Conservation (phyloP, 148 eudicot species). For the Oxyria digyna region DNA sequence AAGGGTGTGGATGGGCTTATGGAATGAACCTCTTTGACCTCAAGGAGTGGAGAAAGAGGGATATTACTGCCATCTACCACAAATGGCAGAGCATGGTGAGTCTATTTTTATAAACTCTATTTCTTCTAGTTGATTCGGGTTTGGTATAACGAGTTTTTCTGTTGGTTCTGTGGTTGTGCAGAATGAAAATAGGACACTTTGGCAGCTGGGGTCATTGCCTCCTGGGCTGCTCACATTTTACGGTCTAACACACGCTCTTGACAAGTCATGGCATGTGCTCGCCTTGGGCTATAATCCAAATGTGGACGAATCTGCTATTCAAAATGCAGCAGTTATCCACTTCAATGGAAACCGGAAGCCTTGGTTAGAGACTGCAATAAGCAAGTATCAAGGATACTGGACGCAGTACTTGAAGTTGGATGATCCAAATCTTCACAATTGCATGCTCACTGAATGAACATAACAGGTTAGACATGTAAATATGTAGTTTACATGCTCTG, state of each 20-base stretch:
- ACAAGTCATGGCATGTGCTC: conserved; percentile 53
- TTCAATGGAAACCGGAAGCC: conserved; percentile 53
- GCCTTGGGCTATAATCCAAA: conserved; percentile 49
- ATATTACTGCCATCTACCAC: conserved; percentile 81
- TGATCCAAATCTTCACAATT: conserved; percentile 30
- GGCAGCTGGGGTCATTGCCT: conserved; percentile 54
- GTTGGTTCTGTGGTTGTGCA: conserved; percentile 13
- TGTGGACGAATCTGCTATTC: conserved; percentile 27
- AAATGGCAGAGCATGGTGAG: conserved; percentile 82
- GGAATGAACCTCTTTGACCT: conserved; percentile 92
- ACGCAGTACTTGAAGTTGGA: conserved; percentile 29
- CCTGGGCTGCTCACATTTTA: conserved; percentile 49
- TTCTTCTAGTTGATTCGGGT: too few species aligned
- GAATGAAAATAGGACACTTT: conserved; percentile 48
- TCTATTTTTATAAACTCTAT: too few species aligned
- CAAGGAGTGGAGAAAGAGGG: conserved; percentile 61
- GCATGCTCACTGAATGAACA: conserved; percentile 33
- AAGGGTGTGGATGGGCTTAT: conserved; percentile 92
- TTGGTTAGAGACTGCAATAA: conserved; percentile 47
- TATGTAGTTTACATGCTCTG: too few species aligned
- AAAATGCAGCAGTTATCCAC: conserved; percentile 48
- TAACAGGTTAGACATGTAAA: too few species aligned
- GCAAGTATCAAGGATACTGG: conserved; percentile 44
- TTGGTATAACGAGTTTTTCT: too few species aligned
- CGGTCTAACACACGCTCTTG: conserved; percentile 42